These are phyloP conservation scores for Ophiostoma sp. DNA, from an alignment of 2,329 filamentous ascomycete species.

Conservation along the genomic window DNA sequence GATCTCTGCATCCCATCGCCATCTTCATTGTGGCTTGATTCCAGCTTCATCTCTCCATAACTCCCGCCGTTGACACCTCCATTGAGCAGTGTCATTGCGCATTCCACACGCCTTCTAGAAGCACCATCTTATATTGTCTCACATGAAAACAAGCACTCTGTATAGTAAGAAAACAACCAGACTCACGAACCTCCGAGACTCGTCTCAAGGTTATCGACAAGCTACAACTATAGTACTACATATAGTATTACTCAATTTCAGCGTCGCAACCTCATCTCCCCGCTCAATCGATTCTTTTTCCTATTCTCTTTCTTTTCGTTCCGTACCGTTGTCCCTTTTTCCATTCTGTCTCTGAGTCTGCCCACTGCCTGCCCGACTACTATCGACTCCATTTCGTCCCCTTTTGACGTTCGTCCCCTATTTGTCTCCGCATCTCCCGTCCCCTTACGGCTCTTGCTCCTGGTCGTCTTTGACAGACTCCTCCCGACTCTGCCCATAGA, in stretches of 20 bases:
- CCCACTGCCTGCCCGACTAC: conserved; percentile 4
- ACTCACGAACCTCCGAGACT: not conserved
- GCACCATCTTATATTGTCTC: not conserved
- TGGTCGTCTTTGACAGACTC: not conserved
- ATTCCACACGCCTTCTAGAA: not conserved
- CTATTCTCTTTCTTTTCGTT: conserved; percentile 14
- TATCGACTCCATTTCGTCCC: conserved; percentile 13
- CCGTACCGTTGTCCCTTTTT: conserved; percentile 7
- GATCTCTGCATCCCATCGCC: not conserved
- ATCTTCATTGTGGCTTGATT: not conserved
- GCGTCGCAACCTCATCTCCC: conserved; percentile 25
- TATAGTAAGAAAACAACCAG: not conserved
- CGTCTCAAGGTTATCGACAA: too few species aligned
- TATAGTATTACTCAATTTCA: too few species aligned
- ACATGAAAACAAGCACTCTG: not conserved
- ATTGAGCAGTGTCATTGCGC: not conserved
- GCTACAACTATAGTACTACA: too few species aligned
- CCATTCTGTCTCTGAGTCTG: not conserved
- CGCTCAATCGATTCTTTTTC: conserved; percentile 11
- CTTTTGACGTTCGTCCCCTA: conserved; percentile 9
- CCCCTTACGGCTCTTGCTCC: not conserved
- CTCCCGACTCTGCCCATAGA: not conserved
- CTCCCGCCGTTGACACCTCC: too few species aligned
- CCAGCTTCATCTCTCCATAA: not conserved
- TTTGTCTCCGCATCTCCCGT: conserved; percentile 14